A percentile compares a stretch with the other conserved stretches of the same genome.
Conservation (phyloP, 2,329 filamentous ascomycete species). For the Nemania serpens region DNA sequence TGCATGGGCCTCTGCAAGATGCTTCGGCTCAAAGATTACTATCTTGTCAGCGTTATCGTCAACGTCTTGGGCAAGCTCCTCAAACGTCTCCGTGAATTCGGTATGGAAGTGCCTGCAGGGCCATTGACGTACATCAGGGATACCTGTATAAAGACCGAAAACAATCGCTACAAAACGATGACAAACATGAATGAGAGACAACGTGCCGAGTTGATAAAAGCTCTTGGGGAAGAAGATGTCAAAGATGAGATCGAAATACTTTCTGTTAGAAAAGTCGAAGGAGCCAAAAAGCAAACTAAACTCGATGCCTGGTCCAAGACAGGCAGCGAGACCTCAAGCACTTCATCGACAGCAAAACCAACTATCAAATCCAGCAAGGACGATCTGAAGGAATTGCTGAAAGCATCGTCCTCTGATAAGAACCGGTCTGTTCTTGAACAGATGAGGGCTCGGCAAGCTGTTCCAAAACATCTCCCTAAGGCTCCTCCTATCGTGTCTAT, state of each 20-base stretch:
- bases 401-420: conserved; percentile 51
- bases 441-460: conserved; percentile 46
- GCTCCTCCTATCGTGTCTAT: conserved; percentile 47
- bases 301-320: conserved; percentile 68
- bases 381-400: conserved; percentile 52
- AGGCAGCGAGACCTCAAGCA: conserved; percentile 41
- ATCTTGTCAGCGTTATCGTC: conserved; percentile 81
- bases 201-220: conserved; percentile 77
- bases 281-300: conserved; percentile 59
- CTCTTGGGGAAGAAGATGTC: conserved; percentile 63
- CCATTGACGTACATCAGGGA: conserved; percentile 67
- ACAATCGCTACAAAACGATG: conserved; percentile 62
- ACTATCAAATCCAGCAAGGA: conserved; percentile 49
- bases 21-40: conserved; percentile 87
- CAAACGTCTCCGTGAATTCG: conserved; percentile 75
- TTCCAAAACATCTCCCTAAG: conserved; percentile 38
- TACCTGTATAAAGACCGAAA: conserved; percentile 65
- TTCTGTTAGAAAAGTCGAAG: conserved; percentile 45
- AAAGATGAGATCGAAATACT: conserved; percentile 55
- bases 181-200: conserved; percentile 84
- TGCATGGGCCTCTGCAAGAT: conserved; percentile 80
- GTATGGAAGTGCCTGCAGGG: conserved; percentile 68
- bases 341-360: conserved; percentile 27
- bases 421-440: conserved; percentile 51
- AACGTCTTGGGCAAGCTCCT: conserved; percentile 84